Evolutionary conservation across 108 stramenopile species (phyloP), one percentile per base, ranked within the genome.

Genomic region (Schizochytrium sp.): DNA sequence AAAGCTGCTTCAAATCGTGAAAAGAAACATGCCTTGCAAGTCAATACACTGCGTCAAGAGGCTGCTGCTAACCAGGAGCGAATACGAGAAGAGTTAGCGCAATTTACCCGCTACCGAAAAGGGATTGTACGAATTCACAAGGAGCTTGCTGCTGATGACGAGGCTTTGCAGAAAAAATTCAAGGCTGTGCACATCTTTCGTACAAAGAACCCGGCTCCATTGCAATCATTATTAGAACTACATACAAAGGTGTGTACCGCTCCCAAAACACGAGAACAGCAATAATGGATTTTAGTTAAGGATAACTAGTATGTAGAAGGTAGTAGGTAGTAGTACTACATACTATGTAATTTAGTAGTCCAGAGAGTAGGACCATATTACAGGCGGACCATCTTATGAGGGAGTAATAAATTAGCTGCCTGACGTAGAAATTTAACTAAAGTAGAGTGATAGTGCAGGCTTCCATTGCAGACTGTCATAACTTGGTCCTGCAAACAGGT

Each of bases 131-230:
- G 28, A 69, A 44, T 69, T 0, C 42, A 69, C 8, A 12, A 28
- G 0, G 64, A 2, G 10, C 64, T 69, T 8, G 19, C 8, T 7
- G 3, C 40, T 2, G 28, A 1, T 44, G 64, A 69, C 28, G 64
- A 69, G 64, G 12, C 15, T 12, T 38, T 69, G 64, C 64, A 69
- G 64, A 38, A 69, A 38, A 69, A 69, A 69, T 13, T 69, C 64
- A 69, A 69, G 64, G 28, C 28, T 15, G 0, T 69, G 28, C 64
- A 44, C 64, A 69, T 28, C 0, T 69, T 44, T 44, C 64, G 64
- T 44, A 38, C 64, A 7, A 38, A 69, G 64, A 69, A 7, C 28
- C 64, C 64, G 0, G 42, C 44, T 1, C 64, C 64, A 38, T 44
- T 44, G 64, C 64, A 15, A 38, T 15, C 44, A 7, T 44, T 69